Base-by-base conservation (phyloP, 768 basidiomycete species). In the Tephrocybe sp. region DNA sequence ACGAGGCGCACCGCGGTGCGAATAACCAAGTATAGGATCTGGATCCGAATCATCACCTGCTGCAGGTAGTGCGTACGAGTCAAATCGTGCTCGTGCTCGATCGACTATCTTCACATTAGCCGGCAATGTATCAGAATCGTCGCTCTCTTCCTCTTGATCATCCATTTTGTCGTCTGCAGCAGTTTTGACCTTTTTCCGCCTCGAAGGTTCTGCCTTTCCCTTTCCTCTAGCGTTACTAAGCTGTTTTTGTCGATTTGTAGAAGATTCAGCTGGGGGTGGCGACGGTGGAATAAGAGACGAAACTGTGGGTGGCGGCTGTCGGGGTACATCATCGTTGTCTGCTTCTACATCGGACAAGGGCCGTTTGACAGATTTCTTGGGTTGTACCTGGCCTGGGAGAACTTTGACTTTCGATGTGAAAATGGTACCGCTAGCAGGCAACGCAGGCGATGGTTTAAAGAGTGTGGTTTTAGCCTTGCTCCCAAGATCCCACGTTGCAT, bases 221-320 rank as follows among this genome's bases (percentile, higher is more conserved):
- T 71, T 78, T 30, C 64, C 69, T 58, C 75, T 80, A 21, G 70
- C 64, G 24, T 53, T 61, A 57, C 61, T 69, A 44, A 44, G 49
- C 44, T 62, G 54, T 44, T 53, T 58, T 39, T 54, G 53, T 19
- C 55, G 56, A 19, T 60, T 51, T 5, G 58, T 47, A 16, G 57
- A 61, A 25, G 62, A 53, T 30, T 67, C 61, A 19, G 67, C 67
- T 3, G 77, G 75, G 15, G 84, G 82, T n/a, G 87, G 87, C 15
- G 88, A 87, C 15, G 87, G 86, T 6, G 86, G 84, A 44, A 88
- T 62, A 40, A 87, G 75, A 22, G 63, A 58, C 6, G 69, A 66
- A 41, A 60, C 61, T 40, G 45, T 39, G n/a, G 35, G 30, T 28
- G 52, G 21, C 12, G 38, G 16, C 18, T 45, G 47, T n/a, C 46